Conservation (phyloP, 2,329 filamentous ascomycete species). For the Monilinia fructigena region DNA sequence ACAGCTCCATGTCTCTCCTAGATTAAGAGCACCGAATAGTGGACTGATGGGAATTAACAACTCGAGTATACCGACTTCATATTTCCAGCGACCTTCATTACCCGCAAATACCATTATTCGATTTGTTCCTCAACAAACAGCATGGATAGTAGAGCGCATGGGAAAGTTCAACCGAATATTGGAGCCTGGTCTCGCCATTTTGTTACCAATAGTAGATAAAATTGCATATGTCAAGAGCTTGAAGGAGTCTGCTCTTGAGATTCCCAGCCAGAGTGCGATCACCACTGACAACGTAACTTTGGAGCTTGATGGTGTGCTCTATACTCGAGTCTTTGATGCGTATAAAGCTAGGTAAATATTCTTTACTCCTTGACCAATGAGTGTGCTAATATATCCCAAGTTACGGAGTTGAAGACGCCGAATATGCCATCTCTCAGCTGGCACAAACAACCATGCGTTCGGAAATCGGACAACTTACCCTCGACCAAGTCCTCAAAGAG, state of each 20-base stretch:
- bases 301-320: conserved; percentile 92
- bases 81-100: conserved; percentile 72
- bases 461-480: conserved; percentile 92
- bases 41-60: conserved; percentile 38
- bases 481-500: conserved; percentile 98
- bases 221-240: conserved; percentile 98
- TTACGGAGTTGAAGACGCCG: conserved; percentile 97
- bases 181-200: conserved; percentile 82
- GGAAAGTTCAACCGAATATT: conserved; percentile 94
- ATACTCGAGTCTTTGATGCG: conserved; percentile 93
- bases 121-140: conserved; percentile 98
- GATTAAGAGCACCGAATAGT: conserved; percentile 34
- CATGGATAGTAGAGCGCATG: conserved; percentile 99
- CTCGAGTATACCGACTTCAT: conserved; percentile 60
- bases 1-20: conserved; percentile 34
- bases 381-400: conserved; percentile 46
- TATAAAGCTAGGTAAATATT: conserved; percentile 83
- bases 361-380: neutral
- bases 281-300: conserved; percentile 98
- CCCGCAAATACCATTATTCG: conserved; percentile 93
- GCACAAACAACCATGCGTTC: conserved; percentile 99
- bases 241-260: conserved; percentile 95
- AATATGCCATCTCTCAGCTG: conserved; percentile 97
- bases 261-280: conserved; percentile 95
- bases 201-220: conserved; percentile 87